Conservation (phyloP, 371 early-diverging fungal species). For the Mucor indicus region DNA sequence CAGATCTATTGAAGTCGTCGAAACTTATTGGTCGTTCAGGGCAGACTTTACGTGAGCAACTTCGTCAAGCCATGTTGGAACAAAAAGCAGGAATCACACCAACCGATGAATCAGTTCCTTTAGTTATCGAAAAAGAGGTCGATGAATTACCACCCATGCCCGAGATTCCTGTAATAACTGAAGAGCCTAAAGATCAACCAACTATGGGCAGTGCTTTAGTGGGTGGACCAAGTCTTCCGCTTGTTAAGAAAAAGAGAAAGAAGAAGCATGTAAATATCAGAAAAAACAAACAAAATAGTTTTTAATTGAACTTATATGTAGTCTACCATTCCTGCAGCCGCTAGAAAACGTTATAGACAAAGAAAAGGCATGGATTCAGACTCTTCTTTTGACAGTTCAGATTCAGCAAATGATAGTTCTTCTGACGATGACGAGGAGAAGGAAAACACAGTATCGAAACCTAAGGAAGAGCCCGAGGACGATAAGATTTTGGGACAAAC, state of each 20-base stretch:
- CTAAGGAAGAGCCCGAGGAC: constrained; percentile 32
- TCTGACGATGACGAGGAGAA: constrained; percentile 36
- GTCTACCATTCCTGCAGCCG: constrained; percentile 43
- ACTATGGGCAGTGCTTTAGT: constrained; percentile 52
- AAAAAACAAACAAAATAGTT: not conserved
- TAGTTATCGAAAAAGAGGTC: constrained; percentile 45
- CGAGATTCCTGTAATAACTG: constrained; percentile 2
- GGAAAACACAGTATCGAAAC: constrained; percentile 38
- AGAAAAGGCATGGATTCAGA: constrained; percentile 56
- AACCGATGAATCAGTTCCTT: constrained; percentile 50
- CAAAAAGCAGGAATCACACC: constrained; percentile 65
- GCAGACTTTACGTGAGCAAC: constrained; percentile 70
- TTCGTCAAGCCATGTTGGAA: constrained; percentile 71
- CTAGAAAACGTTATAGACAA: constrained; percentile 42
- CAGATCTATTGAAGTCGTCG: constrained; percentile 77
- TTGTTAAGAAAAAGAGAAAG: constrained; percentile 42
- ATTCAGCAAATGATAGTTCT: constrained; percentile 54
- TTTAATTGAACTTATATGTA: constrained; percentile 3
- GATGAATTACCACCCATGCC: constrained; percentile 20
- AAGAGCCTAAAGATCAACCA: constrained; percentile 4
- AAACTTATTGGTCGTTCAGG: constrained; percentile 68
- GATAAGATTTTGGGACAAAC: constrained; percentile 25
- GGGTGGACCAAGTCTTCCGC: constrained; percentile 23
- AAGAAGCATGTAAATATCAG: constrained; percentile 32
- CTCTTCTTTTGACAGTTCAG: constrained; percentile 65